phyloP scores from a whole-genome alignment of 2,329 filamentous ascomycete genomes.

The Amesomyces nigricolor region DNA sequence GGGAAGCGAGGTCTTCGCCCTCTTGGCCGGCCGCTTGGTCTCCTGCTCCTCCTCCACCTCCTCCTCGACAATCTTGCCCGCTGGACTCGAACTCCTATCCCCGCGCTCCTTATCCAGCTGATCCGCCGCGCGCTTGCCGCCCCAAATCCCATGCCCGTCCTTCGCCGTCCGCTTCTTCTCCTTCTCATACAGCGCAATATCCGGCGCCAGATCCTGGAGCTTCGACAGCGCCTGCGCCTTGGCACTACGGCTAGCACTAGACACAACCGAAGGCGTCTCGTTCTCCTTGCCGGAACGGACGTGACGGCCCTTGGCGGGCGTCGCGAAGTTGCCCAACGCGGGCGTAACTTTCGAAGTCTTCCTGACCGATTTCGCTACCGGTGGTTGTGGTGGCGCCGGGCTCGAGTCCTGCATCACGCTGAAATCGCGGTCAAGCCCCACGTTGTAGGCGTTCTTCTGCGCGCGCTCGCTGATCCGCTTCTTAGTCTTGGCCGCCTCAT shows the following conservation, averaged over 20 bases:
- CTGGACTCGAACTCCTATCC: slow-evolving; percentile 37
- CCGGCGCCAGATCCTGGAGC: slow-evolving; percentile 70
- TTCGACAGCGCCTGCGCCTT: slow-evolving; percentile 77
- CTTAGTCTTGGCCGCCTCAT: slow-evolving; percentile 42
- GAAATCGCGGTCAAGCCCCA: slow-evolving; percentile 41
- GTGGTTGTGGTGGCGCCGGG: background rate
- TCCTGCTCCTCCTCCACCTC: slow-evolving; percentile 42
- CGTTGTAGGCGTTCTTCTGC: slow-evolving; percentile 45
- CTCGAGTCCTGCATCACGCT: slow-evolving; percentile 40
- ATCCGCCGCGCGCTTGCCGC: slow-evolving; percentile 58
- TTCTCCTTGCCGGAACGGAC: slow-evolving; percentile 70
- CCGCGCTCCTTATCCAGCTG: slow-evolving; percentile 47
- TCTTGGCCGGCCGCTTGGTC: slow-evolving; percentile 53
- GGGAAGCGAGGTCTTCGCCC: slow-evolving; percentile 55
- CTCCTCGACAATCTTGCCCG: slow-evolving; percentile 19
- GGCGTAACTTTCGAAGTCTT: slow-evolving; percentile 17
- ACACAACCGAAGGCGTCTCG: slow-evolving; percentile 62
- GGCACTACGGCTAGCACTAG: slow-evolving; percentile 74
- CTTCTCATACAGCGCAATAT: slow-evolving; percentile 87
- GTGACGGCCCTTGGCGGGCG: slow-evolving; percentile 42
- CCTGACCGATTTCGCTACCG: slow-evolving; percentile 4
- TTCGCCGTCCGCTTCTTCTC: slow-evolving; percentile 71
- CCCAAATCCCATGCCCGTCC: slow-evolving; percentile 48
- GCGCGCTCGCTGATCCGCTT: slow-evolving; percentile 46
- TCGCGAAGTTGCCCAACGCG: slow-evolving; percentile 28